These are phyloP conservation scores for Trichoderma atrobrunneum DNA, from an alignment of 2,329 filamentous ascomycete species.

Conservation along the genomic window DNA sequence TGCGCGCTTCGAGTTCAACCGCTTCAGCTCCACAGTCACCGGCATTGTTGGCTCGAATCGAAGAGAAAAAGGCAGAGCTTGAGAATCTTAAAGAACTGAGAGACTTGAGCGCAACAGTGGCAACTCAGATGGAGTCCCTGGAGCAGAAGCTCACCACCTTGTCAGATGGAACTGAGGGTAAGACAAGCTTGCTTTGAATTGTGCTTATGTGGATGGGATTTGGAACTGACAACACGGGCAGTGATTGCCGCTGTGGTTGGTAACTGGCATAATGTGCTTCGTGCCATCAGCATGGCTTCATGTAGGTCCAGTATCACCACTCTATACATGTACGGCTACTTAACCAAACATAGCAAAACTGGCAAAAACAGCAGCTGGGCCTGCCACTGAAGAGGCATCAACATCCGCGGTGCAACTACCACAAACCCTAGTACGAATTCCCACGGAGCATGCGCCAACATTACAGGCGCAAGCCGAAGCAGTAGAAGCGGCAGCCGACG, in stretches of 20 bases:
- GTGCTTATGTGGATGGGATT: neutral
- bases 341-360: slow-evolving; percentile 58
- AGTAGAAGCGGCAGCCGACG: slow-evolving; percentile 44
- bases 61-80: slow-evolving; percentile 81
- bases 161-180: slow-evolving; percentile 79
- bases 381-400: slow-evolving; percentile 35
- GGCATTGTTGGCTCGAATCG: slow-evolving; percentile 69
- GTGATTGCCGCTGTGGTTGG: slow-evolving; percentile 80
- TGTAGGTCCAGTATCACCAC: slow-evolving; percentile 50
- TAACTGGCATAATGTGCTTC: slow-evolving; percentile 85
- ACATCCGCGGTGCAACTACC: slow-evolving; percentile 58
- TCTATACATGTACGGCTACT: neutral
- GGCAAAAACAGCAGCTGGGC: slow-evolving; percentile 54
- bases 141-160: slow-evolving; percentile 75
- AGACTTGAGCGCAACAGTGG: slow-evolving; percentile 74
- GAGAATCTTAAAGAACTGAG: slow-evolving; percentile 75
- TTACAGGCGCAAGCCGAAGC: slow-evolving; percentile 60
- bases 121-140: slow-evolving; percentile 77
- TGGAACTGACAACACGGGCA: slow-evolving; percentile 21
- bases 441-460: slow-evolving; percentile 70
- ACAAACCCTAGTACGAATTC: slow-evolving; percentile 80
- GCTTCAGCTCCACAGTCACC: slow-evolving; percentile 62
- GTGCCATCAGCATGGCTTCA: slow-evolving; percentile 83
- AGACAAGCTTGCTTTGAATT: slow-evolving; percentile 8
- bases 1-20: slow-evolving; percentile 58